Evolutionary conservation across 257 asterid species (phyloP), one percentile per base, ranked within the genome.

Genomic region (Coffea eugenioides): DNA sequence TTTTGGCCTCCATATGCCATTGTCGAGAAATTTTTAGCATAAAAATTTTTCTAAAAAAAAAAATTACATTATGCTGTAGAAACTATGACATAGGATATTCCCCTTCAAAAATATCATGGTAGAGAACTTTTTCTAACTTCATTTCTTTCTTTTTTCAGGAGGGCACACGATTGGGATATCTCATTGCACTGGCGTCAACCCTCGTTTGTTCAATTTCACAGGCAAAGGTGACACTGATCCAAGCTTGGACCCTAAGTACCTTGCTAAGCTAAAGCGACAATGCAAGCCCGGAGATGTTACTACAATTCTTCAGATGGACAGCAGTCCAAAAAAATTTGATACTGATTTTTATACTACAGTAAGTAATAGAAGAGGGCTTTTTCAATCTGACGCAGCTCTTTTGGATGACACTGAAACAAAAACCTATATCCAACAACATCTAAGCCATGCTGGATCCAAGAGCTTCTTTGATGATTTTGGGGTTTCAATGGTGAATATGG

Each of bases 221-320:
- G 97, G 94, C 16, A 66, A 21, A 65, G 92, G 91, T 6, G 96
- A 90, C 74, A 80, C 80, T n/a, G 97, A 89, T 79, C 97, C 92
- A 9, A 34, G 83, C 6, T 71, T 91, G 86, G 94, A 90, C 71
- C 77, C 89, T 0, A 80, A 86, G 81, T 90, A 90, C 80, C 82
- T 79, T 0, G 80, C 85, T 1, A 72, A 27, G 1, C 68, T 91
- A 75, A 86, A 77, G 84, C 62, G 16, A 8, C 81, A 65, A 41
- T 91, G 94, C 82, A 76, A 56, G 7, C 73, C 91, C 0, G 75
- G 75, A 11, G 94, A 91, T 54, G 52, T 59, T 13, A 87, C 87
- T 0, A 85, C 89, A 0, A 77, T 86, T 2, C 91, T 75, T 3
- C 90, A 88, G 78, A 90, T 91, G 91, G 92, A 90, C 25, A 94